A percentile compares a stretch with the other conserved stretches of the same genome.
Conservation (phyloP, 202 grass and related monocot genomes). For the Musa balbisiana region DNA sequence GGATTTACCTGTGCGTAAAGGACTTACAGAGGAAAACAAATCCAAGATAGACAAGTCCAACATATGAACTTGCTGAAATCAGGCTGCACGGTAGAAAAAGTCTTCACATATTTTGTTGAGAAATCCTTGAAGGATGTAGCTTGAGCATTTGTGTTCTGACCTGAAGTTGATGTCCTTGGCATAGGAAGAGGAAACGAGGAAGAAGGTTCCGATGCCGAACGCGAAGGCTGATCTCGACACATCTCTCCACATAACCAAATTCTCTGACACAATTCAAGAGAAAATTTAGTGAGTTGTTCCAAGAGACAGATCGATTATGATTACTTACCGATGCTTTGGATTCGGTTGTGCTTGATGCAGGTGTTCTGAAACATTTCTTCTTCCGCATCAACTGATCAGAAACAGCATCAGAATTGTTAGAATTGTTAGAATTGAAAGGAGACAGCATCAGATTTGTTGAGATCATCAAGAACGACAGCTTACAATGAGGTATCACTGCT, state of each 20-base stretch:
- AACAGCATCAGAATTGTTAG: neutral
- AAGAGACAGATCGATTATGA: neutral
- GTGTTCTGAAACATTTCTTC: no score
- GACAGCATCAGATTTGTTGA: conserved; percentile 11
- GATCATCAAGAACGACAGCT: conserved; percentile 10
- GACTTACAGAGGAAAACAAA: conserved; percentile 64
- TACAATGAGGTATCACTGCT: conserved; percentile 35
- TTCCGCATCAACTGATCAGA: no score
- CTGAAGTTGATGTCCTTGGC: conserved; percentile 81
- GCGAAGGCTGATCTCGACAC: conserved; percentile 81
- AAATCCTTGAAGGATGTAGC: neutral
- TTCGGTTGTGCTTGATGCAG: conserved; percentile 21
- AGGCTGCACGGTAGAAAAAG: conserved; percentile 32
- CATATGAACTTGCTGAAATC: conserved; percentile 75
- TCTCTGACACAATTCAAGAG: conserved; percentile 39
- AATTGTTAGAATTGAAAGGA: conserved; percentile 10
- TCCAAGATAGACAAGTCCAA: conserved; percentile 73
- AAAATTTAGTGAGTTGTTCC: no score
- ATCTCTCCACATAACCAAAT: conserved; percentile 98
- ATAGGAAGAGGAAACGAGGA: conserved; percentile 75
- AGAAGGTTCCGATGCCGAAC: conserved; percentile 92
- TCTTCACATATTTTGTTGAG: no score
- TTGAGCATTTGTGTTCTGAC: conserved; percentile 26
- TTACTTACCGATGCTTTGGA: conserved; percentile 43
- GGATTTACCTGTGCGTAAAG: conserved; percentile 58